phyloP scores from a whole-genome alignment of 129 eudicot genomes.

The Escallonia herrerae region DNA sequence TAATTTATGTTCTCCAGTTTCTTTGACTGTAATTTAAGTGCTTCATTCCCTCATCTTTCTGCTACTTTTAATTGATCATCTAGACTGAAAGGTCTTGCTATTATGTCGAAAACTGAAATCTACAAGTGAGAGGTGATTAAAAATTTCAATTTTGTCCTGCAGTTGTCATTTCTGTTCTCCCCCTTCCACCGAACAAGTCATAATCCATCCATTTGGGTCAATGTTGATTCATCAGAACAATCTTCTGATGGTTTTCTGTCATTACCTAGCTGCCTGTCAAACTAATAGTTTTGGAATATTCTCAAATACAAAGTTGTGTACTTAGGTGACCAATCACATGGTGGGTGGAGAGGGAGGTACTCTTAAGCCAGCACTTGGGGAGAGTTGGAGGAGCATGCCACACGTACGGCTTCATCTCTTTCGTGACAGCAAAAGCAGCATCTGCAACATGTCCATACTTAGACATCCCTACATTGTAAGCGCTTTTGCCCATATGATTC shows the following conservation, averaged over 20 bases:
- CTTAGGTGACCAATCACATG: slow-evolving; percentile 87
- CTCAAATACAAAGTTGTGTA: not conserved
- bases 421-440: slow-evolving; percentile 31
- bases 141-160: not conserved
- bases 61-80: no score
- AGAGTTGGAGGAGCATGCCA: slow-evolving; percentile 90
- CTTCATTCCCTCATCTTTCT: no score
- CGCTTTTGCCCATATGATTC: not conserved
- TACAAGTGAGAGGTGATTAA: not conserved
- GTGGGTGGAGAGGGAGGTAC: slow-evolving; percentile 82
- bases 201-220: no score
- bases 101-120: no score
- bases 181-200: not conserved
- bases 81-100: no score
- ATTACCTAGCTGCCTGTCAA: no score
- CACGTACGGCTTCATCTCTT: slow-evolving; percentile 63
- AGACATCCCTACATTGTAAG: slow-evolving; percentile 66
- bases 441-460: slow-evolving; percentile 32
- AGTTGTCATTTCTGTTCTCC: not conserved
- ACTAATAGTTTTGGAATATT: no score
- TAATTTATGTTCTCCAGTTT: not conserved
- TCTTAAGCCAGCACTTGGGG: slow-evolving; percentile 86
- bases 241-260: no score
- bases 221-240: no score
- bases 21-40: no score